phyloP scores from a whole-genome alignment of 306 rosid species.

The Acacia melanoxylon region DNA sequence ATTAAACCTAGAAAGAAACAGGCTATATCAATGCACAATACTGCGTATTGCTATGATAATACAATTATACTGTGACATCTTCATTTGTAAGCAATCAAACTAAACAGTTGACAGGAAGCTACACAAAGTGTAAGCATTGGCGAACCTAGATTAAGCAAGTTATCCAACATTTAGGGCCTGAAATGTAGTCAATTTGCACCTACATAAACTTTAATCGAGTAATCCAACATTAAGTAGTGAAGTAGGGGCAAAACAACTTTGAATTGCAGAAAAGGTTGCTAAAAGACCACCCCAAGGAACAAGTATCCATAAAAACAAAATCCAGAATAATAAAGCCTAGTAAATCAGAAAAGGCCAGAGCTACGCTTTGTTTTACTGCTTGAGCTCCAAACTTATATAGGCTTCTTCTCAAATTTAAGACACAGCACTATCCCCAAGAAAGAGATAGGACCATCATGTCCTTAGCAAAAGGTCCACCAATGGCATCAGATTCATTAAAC shows the following conservation, averaged over 20 bases:
- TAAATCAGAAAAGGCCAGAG: background rate
- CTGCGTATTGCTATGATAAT: slow-evolving; percentile 19
- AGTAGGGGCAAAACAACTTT: background rate
- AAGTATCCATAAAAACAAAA: background rate
- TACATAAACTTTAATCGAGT: background rate
- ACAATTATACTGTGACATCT: background rate
- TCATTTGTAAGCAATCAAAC: slow-evolving; percentile 1
- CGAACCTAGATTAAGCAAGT: background rate
- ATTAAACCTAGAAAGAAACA: slow-evolving; percentile 58
- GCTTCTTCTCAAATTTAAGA: background rate
- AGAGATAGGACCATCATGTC: background rate
- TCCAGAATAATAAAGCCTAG: background rate
- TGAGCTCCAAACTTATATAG: background rate
- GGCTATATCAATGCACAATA: slow-evolving; percentile 24
- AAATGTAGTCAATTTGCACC: background rate
- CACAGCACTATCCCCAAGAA: background rate
- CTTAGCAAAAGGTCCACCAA: slow-evolving; percentile 1
- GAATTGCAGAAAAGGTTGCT: slow-evolving; percentile 1
- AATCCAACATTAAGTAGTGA: background rate
- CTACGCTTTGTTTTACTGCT: background rate
- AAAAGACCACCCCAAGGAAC: slow-evolving; percentile 10
- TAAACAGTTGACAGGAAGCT: background rate
- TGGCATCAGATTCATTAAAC: slow-evolving; percentile 71
- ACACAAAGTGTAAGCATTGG: background rate
- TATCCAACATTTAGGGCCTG: slow-evolving; percentile 8